phyloP scores from a whole-genome alignment of 768 basidiomycete genomes.

The Tulasnella sp. region DNA sequence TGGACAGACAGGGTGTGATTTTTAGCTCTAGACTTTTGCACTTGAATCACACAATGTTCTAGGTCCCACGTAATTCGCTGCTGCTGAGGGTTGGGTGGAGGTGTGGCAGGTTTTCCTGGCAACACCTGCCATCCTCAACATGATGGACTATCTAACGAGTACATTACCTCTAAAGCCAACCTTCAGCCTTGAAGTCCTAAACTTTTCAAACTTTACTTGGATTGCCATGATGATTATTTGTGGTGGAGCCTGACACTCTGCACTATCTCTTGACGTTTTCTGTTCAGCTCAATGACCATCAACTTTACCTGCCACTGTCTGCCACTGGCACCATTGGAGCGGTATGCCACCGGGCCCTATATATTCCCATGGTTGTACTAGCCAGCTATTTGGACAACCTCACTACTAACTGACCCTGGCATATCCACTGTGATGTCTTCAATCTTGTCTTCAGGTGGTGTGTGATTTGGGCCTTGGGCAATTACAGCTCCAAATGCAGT shows the following conservation, averaged over 20 bases:
- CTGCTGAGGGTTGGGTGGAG: not conserved
- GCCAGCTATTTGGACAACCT: too few relatives aligned
- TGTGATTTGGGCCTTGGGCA: not conserved
- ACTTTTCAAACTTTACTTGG: too few relatives aligned
- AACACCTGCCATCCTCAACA: not conserved
- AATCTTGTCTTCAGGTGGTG: not conserved
- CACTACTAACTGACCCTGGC: too few relatives aligned
- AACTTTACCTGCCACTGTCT: not conserved
- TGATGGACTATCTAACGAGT: not conserved
- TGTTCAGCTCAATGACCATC: not conserved
- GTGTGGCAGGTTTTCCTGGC: not conserved
- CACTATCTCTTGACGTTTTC: not conserved
- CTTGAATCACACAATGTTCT: not conserved
- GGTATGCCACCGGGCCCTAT: too few relatives aligned
- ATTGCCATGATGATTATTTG: too few relatives aligned
- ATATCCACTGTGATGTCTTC: too few relatives aligned
- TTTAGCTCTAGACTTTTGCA: not conserved
- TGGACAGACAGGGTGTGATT: not conserved
- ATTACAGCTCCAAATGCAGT: not conserved
- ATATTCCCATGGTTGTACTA: too few relatives aligned
- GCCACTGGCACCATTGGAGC: slow-evolving; percentile 6
- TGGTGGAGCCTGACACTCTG: too few relatives aligned
- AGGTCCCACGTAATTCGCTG: not conserved
- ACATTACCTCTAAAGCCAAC: too few relatives aligned
- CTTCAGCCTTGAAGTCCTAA: too few relatives aligned